Conservation (phyloP, 2,329 filamentous ascomycete genomes). For the Allantophomopsis cytisporea region DNA sequence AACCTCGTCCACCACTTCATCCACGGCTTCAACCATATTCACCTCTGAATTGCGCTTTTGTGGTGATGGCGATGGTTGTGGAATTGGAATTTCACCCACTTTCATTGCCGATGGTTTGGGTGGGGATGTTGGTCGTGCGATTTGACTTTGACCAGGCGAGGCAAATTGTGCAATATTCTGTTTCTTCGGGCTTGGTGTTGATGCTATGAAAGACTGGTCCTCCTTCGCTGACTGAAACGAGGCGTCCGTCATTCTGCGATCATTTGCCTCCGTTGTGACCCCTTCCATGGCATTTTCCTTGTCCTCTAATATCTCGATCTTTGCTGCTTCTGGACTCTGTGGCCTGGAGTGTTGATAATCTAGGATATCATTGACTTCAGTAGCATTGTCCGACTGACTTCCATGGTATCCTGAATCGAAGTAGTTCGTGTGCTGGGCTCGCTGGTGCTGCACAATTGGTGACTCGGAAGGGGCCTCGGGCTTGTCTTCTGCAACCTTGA, state of each 20-base stretch:
- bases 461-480: slow-evolving; percentile 3
- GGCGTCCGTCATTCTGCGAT: slow-evolving; percentile 11
- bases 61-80: neutral
- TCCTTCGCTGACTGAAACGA: slow-evolving; percentile 30
- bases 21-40: slow-evolving; percentile 5
- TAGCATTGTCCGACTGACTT: slow-evolving; percentile 29
- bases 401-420: slow-evolving; percentile 63
- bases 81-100: too few species aligned
- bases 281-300: slow-evolving; percentile 1
- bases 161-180: neutral
- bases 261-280: slow-evolving; percentile 9
- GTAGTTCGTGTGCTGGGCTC: slow-evolving; percentile 1
- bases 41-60: neutral
- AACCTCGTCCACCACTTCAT: slow-evolving; percentile 13
- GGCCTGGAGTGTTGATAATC: neutral
- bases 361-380: slow-evolving; percentile 1
- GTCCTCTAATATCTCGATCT: neutral
- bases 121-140: neutral
- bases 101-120: neutral
- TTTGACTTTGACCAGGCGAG: neutral
- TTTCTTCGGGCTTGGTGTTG: neutral
- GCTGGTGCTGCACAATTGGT: slow-evolving; percentile 1
- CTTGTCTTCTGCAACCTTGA: slow-evolving; percentile 44
- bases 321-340: neutral
- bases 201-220: slow-evolving; percentile 20